Evolutionary conservation across 495 filamentous ascomycete species (phyloP).

Genomic region (Penicillium paxilli): DNA sequence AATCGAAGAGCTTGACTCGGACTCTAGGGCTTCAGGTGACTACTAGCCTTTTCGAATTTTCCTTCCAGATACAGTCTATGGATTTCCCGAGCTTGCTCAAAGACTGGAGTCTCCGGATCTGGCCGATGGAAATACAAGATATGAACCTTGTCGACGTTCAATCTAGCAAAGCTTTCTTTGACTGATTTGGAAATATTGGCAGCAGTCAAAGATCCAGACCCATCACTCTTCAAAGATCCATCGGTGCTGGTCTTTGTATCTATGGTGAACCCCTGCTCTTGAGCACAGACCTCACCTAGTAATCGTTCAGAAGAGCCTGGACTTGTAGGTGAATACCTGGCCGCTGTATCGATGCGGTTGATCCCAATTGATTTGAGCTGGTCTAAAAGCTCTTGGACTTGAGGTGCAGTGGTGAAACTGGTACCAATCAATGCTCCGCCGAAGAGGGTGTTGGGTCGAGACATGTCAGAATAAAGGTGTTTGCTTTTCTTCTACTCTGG

Average conservation of each 20-base stretch:
- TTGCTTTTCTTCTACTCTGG: not conserved
- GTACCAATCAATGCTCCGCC: conserved; percentile 38
- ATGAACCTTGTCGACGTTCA: conserved; percentile 28
- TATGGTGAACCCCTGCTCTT: conserved; percentile 31
- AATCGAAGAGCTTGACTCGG: not conserved
- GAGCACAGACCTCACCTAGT: conserved; percentile 35
- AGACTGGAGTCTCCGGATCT: conserved; percentile 36
- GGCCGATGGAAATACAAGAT: conserved; percentile 34
- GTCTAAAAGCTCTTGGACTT: conserved; percentile 27
- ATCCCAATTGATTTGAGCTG: conserved; percentile 30
- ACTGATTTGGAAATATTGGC: conserved; percentile 20
- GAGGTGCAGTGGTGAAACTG: conserved; percentile 13
- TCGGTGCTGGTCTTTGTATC: conserved; percentile 41
- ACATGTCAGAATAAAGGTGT: not conserved
- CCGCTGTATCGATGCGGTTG: conserved; percentile 40
- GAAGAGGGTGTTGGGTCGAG: conserved; percentile 24
- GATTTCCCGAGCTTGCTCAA: conserved; percentile 35
- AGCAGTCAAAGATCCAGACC: conserved; percentile 21
- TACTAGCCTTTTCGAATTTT: conserved; percentile 24
- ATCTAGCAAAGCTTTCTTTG: conserved; percentile 20
- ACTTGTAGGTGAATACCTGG: conserved; percentile 43
- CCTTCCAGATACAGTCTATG: conserved; percentile 29
- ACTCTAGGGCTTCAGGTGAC: not conserved
- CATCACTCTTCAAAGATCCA: not conserved
- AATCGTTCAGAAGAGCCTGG: conserved; percentile 42